Conservation (phyloP, 331 rosid species). For the Phaseolus coccineus region DNA sequence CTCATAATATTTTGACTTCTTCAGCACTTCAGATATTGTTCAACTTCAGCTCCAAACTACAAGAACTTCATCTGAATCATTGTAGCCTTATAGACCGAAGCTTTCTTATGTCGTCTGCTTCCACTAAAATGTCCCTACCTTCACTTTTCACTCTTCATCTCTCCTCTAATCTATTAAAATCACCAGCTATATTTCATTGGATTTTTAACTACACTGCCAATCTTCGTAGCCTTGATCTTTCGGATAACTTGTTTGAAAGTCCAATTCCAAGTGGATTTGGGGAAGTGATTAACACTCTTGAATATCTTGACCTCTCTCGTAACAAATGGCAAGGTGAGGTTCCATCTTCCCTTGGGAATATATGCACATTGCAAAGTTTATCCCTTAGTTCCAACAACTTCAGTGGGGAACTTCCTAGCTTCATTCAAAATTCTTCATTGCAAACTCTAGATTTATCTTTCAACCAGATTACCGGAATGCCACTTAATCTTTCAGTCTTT, state of each 20-base stretch:
- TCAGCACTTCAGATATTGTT: neutral
- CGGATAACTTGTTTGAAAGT: neutral
- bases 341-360: neutral
- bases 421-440: constrained; percentile 9
- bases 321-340: neutral
- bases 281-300: neutral
- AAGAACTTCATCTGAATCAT: too few species aligned
- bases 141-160: neutral
- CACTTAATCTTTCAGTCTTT: neutral
- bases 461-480: neutral
- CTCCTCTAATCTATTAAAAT: neutral
- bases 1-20: neutral
- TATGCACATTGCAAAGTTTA: neutral
- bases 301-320: too few species aligned
- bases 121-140: neutral
- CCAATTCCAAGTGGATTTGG: too few species aligned
- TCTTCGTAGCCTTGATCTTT: neutral
- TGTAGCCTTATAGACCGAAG: neutral
- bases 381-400: neutral
- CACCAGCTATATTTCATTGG: neutral
- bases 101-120: neutral
- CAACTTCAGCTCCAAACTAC: neutral
- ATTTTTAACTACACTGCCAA: neutral
- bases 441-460: neutral
- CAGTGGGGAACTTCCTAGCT: neutral